Base-by-base conservation (phyloP, 176 grass and related monocot species). In the Carex kokanica region DNA sequence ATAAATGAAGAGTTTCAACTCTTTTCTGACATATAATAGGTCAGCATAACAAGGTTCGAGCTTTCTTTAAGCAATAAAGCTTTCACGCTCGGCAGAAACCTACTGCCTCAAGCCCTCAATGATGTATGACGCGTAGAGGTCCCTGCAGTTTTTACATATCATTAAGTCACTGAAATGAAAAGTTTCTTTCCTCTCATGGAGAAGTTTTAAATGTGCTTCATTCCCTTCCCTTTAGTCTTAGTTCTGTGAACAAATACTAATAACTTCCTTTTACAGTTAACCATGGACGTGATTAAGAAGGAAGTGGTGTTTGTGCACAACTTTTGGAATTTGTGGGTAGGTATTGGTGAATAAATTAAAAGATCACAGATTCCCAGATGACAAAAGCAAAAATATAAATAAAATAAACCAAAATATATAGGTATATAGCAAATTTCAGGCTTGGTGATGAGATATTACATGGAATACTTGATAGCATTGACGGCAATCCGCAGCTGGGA, bases 91-190 rank as follows among this genome's bases (percentile, higher is more conserved):
- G 27, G 15, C 27, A 10, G 20, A 31, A 61, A 31, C 38, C 89
- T 78, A 98, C 90, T 90, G 90, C 92, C 90, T 98, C 83, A 98
- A 67, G 79, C 89, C 18, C 79, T 98, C 95, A 8, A 98, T 86
- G 72, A 98, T 88, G 62, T 94, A 98, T 0, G 92, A 83, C 10
- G 89, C 95, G 53, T 98, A 98, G 7, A 94, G 89, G 81, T 98
- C 90, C 95, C 92, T 98, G 89, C 59, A 89, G 9, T 47, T 72
- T 81, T 72, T 60, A 20, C 17, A 80, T 69, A 56, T 15, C 3
- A 66, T 41, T 84, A 40, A 80, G 20, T 17, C 6, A 66, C 16
- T 68, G n/a, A 66, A 13, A 62, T 49, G 8, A 18, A 8, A 58
- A 17, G 21, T 60, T 66, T 20, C 54, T 24, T 62, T 67, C 31